These are phyloP conservation scores for Neurospora intermedia DNA, from an alignment of 495 filamentous ascomycete species.

Conservation along the genomic window DNA sequence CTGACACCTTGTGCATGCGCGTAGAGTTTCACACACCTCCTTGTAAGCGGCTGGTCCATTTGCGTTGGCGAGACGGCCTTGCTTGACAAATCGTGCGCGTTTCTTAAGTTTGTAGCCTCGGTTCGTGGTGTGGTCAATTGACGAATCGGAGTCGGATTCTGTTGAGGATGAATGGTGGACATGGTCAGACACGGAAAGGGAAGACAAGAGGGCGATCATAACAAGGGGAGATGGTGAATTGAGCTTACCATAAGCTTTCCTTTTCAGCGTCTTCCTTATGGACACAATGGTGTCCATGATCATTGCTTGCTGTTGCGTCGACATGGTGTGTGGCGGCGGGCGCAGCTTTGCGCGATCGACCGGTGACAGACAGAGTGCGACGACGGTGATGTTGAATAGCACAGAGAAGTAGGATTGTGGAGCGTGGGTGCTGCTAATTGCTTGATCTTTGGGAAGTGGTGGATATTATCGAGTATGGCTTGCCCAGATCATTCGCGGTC, in stretches of 20 bases:
- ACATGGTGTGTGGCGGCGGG: conserved; percentile 12
- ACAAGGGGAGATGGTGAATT: background rate
- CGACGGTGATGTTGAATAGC: background rate
- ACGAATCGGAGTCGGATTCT: conserved; percentile 84
- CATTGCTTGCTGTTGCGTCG: conserved; percentile 22
- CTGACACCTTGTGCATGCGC: background rate
- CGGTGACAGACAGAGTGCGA: background rate
- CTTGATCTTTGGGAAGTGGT: background rate
- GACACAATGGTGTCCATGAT: conserved; percentile 20
- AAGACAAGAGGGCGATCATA: background rate
- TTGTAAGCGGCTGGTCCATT: conserved; percentile 71
- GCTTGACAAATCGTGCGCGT: conserved; percentile 67
- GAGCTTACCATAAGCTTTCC: conserved; percentile 18
- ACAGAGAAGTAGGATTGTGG: background rate
- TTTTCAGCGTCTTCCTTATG: conserved; percentile 16
- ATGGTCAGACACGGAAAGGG: background rate
- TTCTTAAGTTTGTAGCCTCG: conserved; percentile 86
- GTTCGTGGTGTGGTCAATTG: conserved; percentile 70
- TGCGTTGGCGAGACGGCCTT: conserved; percentile 60
- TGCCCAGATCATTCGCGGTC: background rate
- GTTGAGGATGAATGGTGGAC: background rate
- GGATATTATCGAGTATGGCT: background rate
- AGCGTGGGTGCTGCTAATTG: background rate
- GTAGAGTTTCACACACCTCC: conserved; percentile 46
- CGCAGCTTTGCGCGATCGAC: background rate